Evolutionary conservation across 345 rosid genomes (phyloP).

Genomic region (Eucalyptus fibrosa): DNA sequence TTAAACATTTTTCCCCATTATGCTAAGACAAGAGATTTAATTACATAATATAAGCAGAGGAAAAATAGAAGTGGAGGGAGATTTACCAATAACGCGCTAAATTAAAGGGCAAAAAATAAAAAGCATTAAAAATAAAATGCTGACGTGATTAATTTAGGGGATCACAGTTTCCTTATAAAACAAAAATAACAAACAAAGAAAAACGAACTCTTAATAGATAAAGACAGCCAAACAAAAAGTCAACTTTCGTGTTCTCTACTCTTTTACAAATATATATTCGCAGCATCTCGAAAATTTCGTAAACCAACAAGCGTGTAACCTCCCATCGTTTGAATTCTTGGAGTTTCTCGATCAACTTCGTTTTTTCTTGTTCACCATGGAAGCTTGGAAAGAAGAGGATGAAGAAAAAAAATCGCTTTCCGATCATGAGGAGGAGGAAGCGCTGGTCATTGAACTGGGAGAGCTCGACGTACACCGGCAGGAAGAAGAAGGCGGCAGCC

Average conservation of each 20-base stretch:
- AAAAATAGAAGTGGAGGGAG: neutral
- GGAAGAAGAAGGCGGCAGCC: neutral
- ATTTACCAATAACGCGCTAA: neutral
- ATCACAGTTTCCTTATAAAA: neutral
- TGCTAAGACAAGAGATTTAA: neutral
- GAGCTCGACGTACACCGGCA: rapidly evolving
- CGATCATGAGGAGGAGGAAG: neutral
- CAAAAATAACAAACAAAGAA: neutral
- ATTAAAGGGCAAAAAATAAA: neutral
- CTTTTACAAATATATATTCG: neutral
- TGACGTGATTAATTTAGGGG: neutral
- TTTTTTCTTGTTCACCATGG: neutral
- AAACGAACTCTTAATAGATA: neutral
- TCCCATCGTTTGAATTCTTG: neutral
- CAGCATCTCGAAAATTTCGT: neutral
- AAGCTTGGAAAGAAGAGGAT: neutral
- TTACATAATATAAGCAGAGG: neutral
- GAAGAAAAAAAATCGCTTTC: neutral
- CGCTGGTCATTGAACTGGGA: rapidly evolving
- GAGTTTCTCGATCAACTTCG: neutral
- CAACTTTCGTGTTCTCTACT: neutral
- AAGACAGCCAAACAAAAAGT: neutral
- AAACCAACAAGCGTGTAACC: too few relatives aligned
- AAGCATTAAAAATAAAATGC: neutral
- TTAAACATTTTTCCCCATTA: neutral